Percentiles rank a stretch among this genome's conserved stretches.
These are phyloP conservation scores for Venturia pyrina DNA, from an alignment of 2,329 filamentous ascomycete species.

Conservation along the genomic window DNA sequence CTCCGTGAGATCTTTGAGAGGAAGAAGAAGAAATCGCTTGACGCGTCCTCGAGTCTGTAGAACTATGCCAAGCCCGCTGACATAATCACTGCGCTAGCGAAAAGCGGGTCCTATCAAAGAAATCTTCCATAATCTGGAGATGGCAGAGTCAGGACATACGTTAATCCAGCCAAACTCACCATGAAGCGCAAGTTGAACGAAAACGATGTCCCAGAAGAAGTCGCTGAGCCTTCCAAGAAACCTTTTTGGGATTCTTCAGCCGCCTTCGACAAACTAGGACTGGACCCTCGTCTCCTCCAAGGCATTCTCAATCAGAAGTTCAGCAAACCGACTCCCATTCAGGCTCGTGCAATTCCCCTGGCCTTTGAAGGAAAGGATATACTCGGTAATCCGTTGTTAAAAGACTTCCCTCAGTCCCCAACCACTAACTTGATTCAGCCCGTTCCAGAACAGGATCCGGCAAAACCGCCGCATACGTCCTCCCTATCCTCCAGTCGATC, in stretches of 20 bases:
- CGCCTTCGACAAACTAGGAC: slow-evolving; percentile 65
- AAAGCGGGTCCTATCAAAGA: background rate
- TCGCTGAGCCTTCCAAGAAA: slow-evolving; percentile 15
- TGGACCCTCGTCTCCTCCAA: slow-evolving; percentile 79
- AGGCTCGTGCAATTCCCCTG: slow-evolving; percentile 77
- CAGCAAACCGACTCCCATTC: slow-evolving; percentile 76
- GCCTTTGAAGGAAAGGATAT: slow-evolving; percentile 83
- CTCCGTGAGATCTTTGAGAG: too few species aligned
- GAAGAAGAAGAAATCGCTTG: too few species aligned
- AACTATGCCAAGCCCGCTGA: background rate
- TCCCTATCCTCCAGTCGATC: slow-evolving; percentile 79
- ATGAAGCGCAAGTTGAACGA: slow-evolving; percentile 43
- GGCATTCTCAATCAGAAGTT: slow-evolving; percentile 78
- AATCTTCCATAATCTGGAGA: background rate
- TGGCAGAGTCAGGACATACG: background rate
- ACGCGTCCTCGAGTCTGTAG: too few species aligned
- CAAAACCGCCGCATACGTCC: slow-evolving; percentile 91
- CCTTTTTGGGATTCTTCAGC: slow-evolving; percentile 15
- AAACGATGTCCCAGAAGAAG: slow-evolving; percentile 34
- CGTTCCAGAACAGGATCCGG: slow-evolving; percentile 92
- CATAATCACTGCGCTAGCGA: background rate
- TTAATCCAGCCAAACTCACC: background rate
- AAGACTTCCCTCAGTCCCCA: background rate
- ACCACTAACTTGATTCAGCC: slow-evolving; percentile 37
- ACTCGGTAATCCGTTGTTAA: slow-evolving; percentile 38